phyloP scores from a whole-genome alignment of 108 stramenopile species.

The Fragilariopsis cylindrus region DNA sequence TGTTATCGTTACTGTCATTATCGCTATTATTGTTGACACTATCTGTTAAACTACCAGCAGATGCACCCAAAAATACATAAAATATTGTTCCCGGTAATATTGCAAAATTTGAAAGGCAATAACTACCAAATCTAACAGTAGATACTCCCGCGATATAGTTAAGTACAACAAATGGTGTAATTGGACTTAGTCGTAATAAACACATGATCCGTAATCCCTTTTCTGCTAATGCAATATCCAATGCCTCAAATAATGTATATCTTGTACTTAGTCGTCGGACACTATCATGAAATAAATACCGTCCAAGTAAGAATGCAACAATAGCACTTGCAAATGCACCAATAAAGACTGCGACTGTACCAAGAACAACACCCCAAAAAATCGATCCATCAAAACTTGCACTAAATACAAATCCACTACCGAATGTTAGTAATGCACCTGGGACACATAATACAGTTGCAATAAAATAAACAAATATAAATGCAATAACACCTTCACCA shows the following conservation, averaged over 20 bases:
- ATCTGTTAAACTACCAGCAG: conserved; percentile 63
- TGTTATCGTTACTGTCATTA: conserved; percentile 2
- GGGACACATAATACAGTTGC: conserved; percentile 73
- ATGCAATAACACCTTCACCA: conserved; percentile 59
- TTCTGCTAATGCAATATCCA: conserved; percentile 56
- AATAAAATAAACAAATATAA: conserved; percentile 60
- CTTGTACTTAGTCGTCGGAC: conserved; percentile 42
- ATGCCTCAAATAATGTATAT: conserved; percentile 54
- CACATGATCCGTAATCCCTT: conserved; percentile 68
- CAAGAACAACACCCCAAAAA: conserved; percentile 48
- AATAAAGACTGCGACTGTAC: conserved; percentile 59
- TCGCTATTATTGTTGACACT: conserved; percentile 28
- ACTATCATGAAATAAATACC: conserved; percentile 60
- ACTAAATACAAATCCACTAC: conserved; percentile 75
- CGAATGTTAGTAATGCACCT: conserved; percentile 70
- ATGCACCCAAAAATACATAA: conserved; percentile 76
- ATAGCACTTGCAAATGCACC: conserved; percentile 47
- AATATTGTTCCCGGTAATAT: conserved; percentile 79
- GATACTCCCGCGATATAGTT: conserved; percentile 61
- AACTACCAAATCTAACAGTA: conserved; percentile 43
- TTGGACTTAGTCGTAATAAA: conserved; percentile 51
- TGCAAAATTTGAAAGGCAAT: conserved; percentile 48
- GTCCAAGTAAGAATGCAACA: conserved; percentile 52
- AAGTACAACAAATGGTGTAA: conserved; percentile 58
- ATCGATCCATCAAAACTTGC: conserved; percentile 54